Percentiles rank a stretch among this genome's conserved stretches.
Evolutionary conservation across 192 early-diverging fungal species (phyloP).

Genomic region (Coemansia sp.): DNA sequence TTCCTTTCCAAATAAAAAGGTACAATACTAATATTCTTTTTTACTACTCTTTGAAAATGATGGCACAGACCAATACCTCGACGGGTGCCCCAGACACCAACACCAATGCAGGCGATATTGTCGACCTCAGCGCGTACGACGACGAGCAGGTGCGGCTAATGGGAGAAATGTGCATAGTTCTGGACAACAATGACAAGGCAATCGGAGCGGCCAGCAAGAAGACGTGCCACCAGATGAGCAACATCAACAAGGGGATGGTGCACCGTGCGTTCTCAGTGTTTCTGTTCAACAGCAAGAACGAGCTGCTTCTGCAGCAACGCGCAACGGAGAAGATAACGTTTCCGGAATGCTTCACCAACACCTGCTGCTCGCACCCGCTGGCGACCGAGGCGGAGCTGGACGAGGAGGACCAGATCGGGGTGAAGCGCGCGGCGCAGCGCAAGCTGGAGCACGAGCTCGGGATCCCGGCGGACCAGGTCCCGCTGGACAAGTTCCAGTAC

Average conservation of each 20-base stretch:
- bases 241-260: constrained; percentile 85
- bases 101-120: neutral
- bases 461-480: constrained; percentile 75
- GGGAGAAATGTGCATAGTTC: constrained; percentile 96
- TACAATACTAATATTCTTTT: too few species aligned
- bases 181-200: constrained; percentile 81
- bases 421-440: constrained; percentile 83
- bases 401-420: constrained; percentile 81
- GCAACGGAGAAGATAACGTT: constrained; percentile 98
- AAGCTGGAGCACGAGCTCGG: constrained; percentile 97
- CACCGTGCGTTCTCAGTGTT: constrained; percentile 98
- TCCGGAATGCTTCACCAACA: constrained; percentile 95
- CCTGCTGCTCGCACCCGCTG: constrained; percentile 98
- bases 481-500: constrained; percentile 81
- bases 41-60: too few species aligned
- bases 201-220: constrained; percentile 90
- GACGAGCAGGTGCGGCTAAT: constrained; percentile 90
- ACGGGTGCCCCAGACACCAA: neutral
- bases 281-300: constrained; percentile 84
- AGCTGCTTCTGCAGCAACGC: constrained; percentile 92
- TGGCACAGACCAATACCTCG: neutral
- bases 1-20: too few species aligned
- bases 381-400: constrained; percentile 73
- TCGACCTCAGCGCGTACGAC: constrained; percentile 66
- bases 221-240: constrained; percentile 93